Percentiles rank a stretch among this genome's conserved stretches.
Conservation (phyloP, 768 basidiomycete species). For the Crucibulum laeve region DNA sequence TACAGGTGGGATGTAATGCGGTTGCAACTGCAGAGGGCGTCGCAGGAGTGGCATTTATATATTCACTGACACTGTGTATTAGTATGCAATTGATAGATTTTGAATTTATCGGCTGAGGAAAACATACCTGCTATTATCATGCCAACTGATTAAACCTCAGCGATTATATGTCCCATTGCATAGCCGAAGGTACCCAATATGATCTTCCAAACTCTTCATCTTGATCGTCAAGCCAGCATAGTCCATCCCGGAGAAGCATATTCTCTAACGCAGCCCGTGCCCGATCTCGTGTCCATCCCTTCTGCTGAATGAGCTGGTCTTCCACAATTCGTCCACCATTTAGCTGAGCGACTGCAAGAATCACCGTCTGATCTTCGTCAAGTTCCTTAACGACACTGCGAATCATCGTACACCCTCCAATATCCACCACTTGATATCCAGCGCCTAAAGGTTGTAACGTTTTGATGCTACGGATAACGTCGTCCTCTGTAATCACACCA, state of each 20-base stretch:
- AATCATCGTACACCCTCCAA: slow-evolving; percentile 77
- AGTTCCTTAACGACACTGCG: slow-evolving; percentile 87
- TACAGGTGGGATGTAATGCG: slow-evolving; percentile 8
- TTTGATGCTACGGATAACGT: slow-evolving; percentile 79
- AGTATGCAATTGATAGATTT: not conserved
- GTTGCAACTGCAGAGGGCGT: no score
- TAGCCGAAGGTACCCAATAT: slow-evolving; percentile 88
- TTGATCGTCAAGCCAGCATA: slow-evolving; percentile 95
- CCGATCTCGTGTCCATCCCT: slow-evolving; percentile 78
- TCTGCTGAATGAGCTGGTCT: slow-evolving; percentile 49
- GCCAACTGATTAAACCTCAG: not conserved
- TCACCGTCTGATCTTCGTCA: slow-evolving; percentile 82
- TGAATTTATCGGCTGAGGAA: not conserved
- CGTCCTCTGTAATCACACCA: slow-evolving; percentile 79
- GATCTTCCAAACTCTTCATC: slow-evolving; percentile 58
- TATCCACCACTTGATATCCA: slow-evolving; percentile 83
- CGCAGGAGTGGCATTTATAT: no score
- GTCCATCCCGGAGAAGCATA: slow-evolving; percentile 84
- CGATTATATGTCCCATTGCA: slow-evolving; percentile 73
- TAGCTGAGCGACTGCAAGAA: slow-evolving; percentile 70
- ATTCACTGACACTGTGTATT: no score
- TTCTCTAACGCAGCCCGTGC: slow-evolving; percentile 79
- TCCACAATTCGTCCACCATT: slow-evolving; percentile 70
- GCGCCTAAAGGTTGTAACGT: slow-evolving; percentile 84
- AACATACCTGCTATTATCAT: not conserved